These are phyloP conservation scores for Murraya koenigii DNA, from an alignment of 345 rosid species.

Conservation along the genomic window DNA sequence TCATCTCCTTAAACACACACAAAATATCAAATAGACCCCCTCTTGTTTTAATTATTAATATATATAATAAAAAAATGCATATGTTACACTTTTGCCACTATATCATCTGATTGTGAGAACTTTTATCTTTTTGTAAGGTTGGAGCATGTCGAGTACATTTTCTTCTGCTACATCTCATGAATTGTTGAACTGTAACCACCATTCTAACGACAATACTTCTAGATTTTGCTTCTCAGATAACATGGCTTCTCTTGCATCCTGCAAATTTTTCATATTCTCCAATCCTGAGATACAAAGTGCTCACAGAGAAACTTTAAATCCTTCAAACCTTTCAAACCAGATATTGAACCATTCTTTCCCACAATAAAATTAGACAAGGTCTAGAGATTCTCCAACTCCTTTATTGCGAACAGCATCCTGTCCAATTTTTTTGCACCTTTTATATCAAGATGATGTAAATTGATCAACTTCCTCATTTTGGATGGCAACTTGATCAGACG, in stretches of 20 bases:
- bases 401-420: conserved; percentile 22
- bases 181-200: no score
- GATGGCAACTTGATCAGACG: no score
- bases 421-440: not conserved
- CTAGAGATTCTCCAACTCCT: conserved; percentile 15
- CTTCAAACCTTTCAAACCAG: conserved; percentile 19
- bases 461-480: conserved; percentile 5
- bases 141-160: not conserved
- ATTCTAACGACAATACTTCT: not conserved
- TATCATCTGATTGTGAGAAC: no score
- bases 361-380: conserved; percentile 22
- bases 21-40: no score
- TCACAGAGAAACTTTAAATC: conserved; percentile 20
- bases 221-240: not conserved
- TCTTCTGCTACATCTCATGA: not conserved
- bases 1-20: no score
- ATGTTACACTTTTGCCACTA: no score
- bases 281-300: conserved; percentile 18
- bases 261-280: not conserved
- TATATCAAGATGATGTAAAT: conserved; percentile 28
- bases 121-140: no score
- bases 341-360: conserved; percentile 7
- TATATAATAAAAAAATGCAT: no score
- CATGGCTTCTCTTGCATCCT: not conserved
- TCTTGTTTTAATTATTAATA: no score